Evolutionary conservation across 768 basidiomycete species (phyloP).

Genomic region (Mycena metata): DNA sequence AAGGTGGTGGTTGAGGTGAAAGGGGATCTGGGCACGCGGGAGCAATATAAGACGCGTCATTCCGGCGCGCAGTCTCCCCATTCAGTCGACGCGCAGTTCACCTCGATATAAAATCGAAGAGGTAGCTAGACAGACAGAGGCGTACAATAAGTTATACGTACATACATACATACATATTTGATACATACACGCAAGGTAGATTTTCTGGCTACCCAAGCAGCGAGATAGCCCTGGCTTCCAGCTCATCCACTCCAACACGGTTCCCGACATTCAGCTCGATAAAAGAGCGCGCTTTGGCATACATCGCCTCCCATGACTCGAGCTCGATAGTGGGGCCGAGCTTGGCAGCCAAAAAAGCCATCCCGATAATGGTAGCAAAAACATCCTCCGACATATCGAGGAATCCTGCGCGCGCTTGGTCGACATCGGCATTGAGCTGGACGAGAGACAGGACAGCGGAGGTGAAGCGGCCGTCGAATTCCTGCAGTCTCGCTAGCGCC

Average conservation of each 20-base stretch:
- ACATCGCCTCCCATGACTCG: slow-evolving; percentile 29
- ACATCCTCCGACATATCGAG: slow-evolving; percentile 1
- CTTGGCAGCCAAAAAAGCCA: slow-evolving; percentile 12
- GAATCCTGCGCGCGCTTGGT: not conserved
- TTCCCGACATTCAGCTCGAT: not conserved
- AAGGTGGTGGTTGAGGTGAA: not conserved
- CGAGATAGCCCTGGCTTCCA: slow-evolving; percentile 8
- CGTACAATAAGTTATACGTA: too few relatives aligned
- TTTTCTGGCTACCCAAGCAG: slow-evolving; percentile 2
- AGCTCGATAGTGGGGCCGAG: slow-evolving; percentile 10
- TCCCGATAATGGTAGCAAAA: slow-evolving; percentile 16
- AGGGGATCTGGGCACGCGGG: not conserved
- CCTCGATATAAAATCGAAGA: too few relatives aligned
- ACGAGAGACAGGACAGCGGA: slow-evolving; percentile 3
- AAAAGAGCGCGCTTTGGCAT: slow-evolving; percentile 21
- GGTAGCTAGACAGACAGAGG: too few relatives aligned
- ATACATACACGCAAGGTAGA: not conserved
- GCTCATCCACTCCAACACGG: slow-evolving; percentile 6
- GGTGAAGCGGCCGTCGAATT: slow-evolving; percentile 26
- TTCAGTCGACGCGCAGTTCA: not conserved
- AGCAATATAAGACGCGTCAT: slow-evolving; percentile 1
- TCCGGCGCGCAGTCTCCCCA: slow-evolving; percentile 11
- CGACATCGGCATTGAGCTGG: slow-evolving; percentile 4
- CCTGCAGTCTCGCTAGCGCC: slow-evolving; percentile 20
- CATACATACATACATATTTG: too few relatives aligned